Percentiles rank a stretch among this genome's conserved stretches.
phyloP scores from a whole-genome alignment of 208 protist species.

The Naegleria fowleri region DNA sequence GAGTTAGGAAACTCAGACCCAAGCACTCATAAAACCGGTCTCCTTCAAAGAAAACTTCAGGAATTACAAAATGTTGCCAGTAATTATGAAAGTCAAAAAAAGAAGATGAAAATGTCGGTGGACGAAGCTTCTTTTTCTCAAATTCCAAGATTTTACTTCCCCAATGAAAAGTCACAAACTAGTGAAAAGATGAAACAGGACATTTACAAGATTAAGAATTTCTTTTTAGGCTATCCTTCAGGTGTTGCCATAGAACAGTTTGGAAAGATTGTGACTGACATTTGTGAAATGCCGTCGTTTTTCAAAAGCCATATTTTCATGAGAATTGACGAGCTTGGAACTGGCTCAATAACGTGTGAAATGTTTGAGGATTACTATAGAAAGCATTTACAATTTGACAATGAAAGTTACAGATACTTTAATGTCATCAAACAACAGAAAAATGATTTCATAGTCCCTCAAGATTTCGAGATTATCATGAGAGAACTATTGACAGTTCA shows the following conservation, averaged over 20 bases:
- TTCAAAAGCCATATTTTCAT: not conserved
- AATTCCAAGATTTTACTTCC: not conserved
- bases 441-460: conserved; percentile 43
- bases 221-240: not conserved
- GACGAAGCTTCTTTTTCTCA: not conserved
- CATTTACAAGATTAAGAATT: not conserved
- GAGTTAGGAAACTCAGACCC: not conserved
- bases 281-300: not conserved
- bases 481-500: conserved; percentile 70
- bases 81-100: not conserved
- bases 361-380: conserved; percentile 9
- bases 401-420: not conserved
- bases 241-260: not conserved
- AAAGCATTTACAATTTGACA: not conserved
- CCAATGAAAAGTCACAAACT: not conserved
- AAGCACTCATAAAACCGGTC: not conserved
- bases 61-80: not conserved
- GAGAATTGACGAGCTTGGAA: not conserved
- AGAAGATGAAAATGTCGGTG: not conserved
- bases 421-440: not conserved
- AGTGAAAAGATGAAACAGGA: not conserved
- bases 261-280: not conserved
- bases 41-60: not conserved
- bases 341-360: not conserved
- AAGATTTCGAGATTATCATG: conserved; percentile 69